phyloP scores from a whole-genome alignment of 495 filamentous ascomycete species.

The Talaromyces trachyspermus region DNA sequence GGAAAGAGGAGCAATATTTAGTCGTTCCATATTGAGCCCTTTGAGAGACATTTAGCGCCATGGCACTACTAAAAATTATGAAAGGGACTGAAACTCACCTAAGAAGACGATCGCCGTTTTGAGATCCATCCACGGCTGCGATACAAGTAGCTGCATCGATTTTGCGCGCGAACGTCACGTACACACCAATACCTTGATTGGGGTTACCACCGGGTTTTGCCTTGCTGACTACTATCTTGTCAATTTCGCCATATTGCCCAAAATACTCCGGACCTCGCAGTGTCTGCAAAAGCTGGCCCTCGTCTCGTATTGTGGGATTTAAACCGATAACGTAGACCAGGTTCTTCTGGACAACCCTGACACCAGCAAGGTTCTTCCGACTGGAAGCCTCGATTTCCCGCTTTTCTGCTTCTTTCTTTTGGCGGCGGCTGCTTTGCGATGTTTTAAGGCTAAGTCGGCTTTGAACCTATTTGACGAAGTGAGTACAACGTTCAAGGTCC shows the following conservation, averaged over 20 bases:
- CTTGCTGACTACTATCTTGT: slow-evolving; percentile 98
- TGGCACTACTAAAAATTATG: too few relatives aligned
- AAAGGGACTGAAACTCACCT: slow-evolving; percentile 24
- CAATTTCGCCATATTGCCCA: slow-evolving; percentile 96
- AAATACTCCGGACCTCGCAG: slow-evolving; percentile 88
- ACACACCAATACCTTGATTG: slow-evolving; percentile 82
- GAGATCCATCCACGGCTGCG: slow-evolving; percentile 79
- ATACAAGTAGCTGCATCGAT: slow-evolving; percentile 86
- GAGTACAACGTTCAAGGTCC: neutral
- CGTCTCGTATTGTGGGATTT: slow-evolving; percentile 82
- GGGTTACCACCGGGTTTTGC: slow-evolving; percentile 68
- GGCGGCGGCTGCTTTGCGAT: slow-evolving; percentile 83
- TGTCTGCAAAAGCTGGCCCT: slow-evolving; percentile 74
- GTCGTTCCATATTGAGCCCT: slow-evolving; percentile 96
- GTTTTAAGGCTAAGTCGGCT: slow-evolving; percentile 80
- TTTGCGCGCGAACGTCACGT: slow-evolving; percentile 89
- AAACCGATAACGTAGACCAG: slow-evolving; percentile 96
- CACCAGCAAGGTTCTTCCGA: slow-evolving; percentile 88
- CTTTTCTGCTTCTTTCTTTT: slow-evolving; percentile 89
- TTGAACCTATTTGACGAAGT: slow-evolving; percentile 49
- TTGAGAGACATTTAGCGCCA: too few relatives aligned
- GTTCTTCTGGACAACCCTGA: slow-evolving; percentile 96
- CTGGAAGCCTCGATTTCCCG: slow-evolving; percentile 91
- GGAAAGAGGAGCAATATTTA: slow-evolving; percentile 97
- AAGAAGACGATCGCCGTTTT: slow-evolving; percentile 79